Conservation (phyloP, 1,284 basidiomycete species). For the Flammula alnicola region DNA sequence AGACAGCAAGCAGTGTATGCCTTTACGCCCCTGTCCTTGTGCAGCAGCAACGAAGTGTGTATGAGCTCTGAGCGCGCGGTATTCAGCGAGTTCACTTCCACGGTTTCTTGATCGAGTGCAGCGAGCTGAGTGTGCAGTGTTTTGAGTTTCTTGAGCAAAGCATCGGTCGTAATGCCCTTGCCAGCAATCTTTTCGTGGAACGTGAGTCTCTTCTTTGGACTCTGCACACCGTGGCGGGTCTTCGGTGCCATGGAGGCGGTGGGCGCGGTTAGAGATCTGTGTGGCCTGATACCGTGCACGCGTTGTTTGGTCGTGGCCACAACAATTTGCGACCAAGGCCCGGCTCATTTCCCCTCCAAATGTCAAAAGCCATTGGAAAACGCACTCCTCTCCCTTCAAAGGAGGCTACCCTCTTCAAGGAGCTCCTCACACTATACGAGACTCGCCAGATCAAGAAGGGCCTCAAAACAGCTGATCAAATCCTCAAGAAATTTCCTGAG, state of each 20-base stretch:
- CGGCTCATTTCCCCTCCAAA: slow-evolving; percentile 23
- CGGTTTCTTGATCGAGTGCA: slow-evolving; percentile 85
- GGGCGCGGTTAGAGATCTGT: slow-evolving; percentile 27
- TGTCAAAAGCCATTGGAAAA: slow-evolving; percentile 47
- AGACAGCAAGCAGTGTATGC: slow-evolving; percentile 94
- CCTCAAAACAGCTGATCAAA: slow-evolving; percentile 90
- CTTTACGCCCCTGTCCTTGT: slow-evolving; percentile 95
- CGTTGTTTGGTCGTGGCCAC: slow-evolving; percentile 39
- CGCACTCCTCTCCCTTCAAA: slow-evolving; percentile 71
- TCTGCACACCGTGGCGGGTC: slow-evolving; percentile 61
- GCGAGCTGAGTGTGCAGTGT: slow-evolving; percentile 82
- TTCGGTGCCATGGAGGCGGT: slow-evolving; percentile 63
- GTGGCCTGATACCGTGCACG: slow-evolving; percentile 29
- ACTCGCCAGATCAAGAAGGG: slow-evolving; percentile 89
- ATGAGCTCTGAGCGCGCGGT: slow-evolving; percentile 82
- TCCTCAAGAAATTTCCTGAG: slow-evolving; percentile 94
- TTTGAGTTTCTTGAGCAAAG: slow-evolving; percentile 85
- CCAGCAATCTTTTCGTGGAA: slow-evolving; percentile 81
- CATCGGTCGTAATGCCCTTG: slow-evolving; percentile 74
- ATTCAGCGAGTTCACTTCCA: slow-evolving; percentile 77
- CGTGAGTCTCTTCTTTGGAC: slow-evolving; percentile 64
- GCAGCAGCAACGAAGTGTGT: slow-evolving; percentile 79
- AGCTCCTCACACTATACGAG: slow-evolving; percentile 91
- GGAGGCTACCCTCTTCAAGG: slow-evolving; percentile 87
- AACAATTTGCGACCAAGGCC: slow-evolving; percentile 10